Evolutionary conservation across 2,329 filamentous ascomycete genomes (phyloP).

Genomic region (Fusarium veterinarium): DNA sequence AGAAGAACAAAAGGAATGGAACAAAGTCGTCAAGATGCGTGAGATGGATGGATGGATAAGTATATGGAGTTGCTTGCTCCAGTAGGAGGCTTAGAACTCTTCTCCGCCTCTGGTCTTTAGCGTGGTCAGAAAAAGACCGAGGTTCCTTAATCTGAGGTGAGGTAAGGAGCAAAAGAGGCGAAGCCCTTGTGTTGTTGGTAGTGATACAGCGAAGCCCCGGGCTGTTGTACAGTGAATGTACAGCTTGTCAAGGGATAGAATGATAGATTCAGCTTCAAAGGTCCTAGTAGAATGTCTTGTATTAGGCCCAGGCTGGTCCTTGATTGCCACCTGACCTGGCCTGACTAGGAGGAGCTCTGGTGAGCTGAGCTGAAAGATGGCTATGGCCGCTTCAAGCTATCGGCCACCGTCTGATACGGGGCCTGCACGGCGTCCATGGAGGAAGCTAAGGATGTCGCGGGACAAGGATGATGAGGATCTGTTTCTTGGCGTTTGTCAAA

Average conservation of each 20-base stretch:
- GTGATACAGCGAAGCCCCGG: background rate
- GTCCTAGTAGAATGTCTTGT: background rate
- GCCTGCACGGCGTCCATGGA: constrained; percentile 15
- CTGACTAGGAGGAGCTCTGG: background rate
- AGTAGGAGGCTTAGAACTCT: constrained; percentile 32
- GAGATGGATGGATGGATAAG: constrained; percentile 13
- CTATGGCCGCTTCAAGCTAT: constrained; percentile 8
- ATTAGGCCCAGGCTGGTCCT: background rate
- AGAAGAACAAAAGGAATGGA: background rate
- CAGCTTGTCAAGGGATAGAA: constrained; percentile 1
- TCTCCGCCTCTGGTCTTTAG: constrained; percentile 32
- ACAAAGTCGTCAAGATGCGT: constrained; percentile 1
- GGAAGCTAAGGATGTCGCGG: constrained; percentile 14
- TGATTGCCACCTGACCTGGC: constrained; percentile 27
- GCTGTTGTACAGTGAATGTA: background rate
- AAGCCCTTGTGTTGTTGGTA: constrained; percentile 9
- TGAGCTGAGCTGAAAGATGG: constrained; percentile 16
- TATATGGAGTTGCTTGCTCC: constrained; percentile 9
- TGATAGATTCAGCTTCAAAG: constrained; percentile 1
- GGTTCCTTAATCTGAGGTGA: constrained; percentile 20
- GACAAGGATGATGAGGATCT: constrained; percentile 32
- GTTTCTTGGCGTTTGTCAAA: constrained; percentile 22
- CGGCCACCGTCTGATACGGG: constrained; percentile 17
- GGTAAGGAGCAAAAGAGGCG: constrained; percentile 13
- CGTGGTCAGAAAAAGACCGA: constrained; percentile 15